These are phyloP conservation scores for Hanseniaspora osmophila DNA, from an alignment of 805 yeast species.

Conservation along the genomic window DNA sequence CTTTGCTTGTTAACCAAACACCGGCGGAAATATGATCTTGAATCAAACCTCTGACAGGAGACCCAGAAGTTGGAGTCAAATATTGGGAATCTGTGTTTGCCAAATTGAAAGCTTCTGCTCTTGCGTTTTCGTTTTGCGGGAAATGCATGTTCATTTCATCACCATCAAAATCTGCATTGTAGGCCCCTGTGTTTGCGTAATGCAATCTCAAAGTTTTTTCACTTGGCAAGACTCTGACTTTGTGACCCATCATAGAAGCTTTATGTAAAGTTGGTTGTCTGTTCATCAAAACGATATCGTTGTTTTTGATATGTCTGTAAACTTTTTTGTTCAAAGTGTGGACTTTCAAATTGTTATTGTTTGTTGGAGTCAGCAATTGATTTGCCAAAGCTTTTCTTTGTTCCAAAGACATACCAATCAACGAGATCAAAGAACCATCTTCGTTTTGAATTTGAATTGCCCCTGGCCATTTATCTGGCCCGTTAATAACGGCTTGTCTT, in stretches of 20 bases:
- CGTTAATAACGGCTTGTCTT: slow-evolving; percentile 90
- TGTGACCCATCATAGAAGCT: slow-evolving; percentile 99
- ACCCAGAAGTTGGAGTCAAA: slow-evolving; percentile 94
- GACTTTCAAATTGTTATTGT: slow-evolving; percentile 28
- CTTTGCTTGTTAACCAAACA: slow-evolving; percentile 93
- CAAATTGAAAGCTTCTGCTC: slow-evolving; percentile 86
- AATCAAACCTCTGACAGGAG: slow-evolving; percentile 95
- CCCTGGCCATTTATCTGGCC: slow-evolving; percentile 98
- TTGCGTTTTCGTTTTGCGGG: slow-evolving; percentile 95
- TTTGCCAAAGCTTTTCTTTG: slow-evolving; percentile 92
- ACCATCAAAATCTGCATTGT: slow-evolving; percentile 98
- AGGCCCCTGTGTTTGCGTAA: slow-evolving; percentile 97
- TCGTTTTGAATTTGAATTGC: slow-evolving; percentile 92
- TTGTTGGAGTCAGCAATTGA: slow-evolving; percentile 76
- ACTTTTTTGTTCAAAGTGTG: slow-evolving; percentile 79
- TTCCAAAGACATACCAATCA: slow-evolving; percentile 80
- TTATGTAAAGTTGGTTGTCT: slow-evolving; percentile 98
- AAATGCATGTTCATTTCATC: slow-evolving; percentile 99
- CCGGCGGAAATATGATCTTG: slow-evolving; percentile 99
- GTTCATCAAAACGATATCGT: slow-evolving; percentile 94
- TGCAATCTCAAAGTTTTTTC: slow-evolving; percentile 93
- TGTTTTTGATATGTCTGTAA: slow-evolving; percentile 82
- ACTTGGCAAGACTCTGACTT: slow-evolving; percentile 90
- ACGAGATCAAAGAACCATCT: slow-evolving; percentile 71
- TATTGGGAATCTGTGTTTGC: slow-evolving; percentile 97